A percentile compares a stretch with the other conserved stretches of the same genome.
Evolutionary conservation across 2,329 filamentous ascomycete species (phyloP).

Genomic region (Alternaria solani): DNA sequence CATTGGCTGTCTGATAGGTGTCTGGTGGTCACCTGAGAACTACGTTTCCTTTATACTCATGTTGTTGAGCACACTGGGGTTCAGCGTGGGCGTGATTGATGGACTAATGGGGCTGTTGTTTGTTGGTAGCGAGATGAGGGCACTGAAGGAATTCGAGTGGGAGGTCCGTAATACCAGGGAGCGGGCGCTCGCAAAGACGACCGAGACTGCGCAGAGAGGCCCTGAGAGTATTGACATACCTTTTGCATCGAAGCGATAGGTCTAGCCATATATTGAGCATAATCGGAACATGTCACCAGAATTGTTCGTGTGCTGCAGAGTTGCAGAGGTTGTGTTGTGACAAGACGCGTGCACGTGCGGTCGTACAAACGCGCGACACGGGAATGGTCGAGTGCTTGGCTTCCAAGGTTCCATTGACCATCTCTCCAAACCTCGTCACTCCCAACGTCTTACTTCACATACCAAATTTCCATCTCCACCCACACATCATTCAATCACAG

Average conservation of each 20-base stretch:
- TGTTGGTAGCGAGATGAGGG: constrained; percentile 81
- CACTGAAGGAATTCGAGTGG: constrained; percentile 91
- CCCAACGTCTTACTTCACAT: neutral
- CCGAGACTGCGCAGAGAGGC: constrained; percentile 7
- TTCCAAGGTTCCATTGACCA: constrained; percentile 1
- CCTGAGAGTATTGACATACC: neutral
- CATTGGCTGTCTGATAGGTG: constrained; percentile 77
- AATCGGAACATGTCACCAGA: neutral
- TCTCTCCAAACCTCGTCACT: constrained; percentile 19
- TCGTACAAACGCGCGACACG: constrained; percentile 16
- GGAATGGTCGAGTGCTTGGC: constrained; percentile 11
- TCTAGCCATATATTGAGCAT: neutral
- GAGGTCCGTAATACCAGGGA: constrained; percentile 66
- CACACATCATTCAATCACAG: neutral
- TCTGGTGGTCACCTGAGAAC: constrained; percentile 84
- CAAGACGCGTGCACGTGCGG: constrained; percentile 26
- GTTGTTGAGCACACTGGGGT: constrained; percentile 77
- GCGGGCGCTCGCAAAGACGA: constrained; percentile 31
- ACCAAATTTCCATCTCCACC: neutral
- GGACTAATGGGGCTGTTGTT: constrained; percentile 89
- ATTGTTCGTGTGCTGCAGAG: neutral
- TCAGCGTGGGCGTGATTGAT: constrained; percentile 80
- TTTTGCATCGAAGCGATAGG: constrained; percentile 3
- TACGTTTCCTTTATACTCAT: constrained; percentile 83
- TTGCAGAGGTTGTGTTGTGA: neutral